Percentiles rank a stretch among this genome's conserved stretches.
These are phyloP conservation scores for Aureobasidium leucospermi DNA, from an alignment of 2,329 filamentous ascomycete species.

Conservation along the genomic window DNA sequence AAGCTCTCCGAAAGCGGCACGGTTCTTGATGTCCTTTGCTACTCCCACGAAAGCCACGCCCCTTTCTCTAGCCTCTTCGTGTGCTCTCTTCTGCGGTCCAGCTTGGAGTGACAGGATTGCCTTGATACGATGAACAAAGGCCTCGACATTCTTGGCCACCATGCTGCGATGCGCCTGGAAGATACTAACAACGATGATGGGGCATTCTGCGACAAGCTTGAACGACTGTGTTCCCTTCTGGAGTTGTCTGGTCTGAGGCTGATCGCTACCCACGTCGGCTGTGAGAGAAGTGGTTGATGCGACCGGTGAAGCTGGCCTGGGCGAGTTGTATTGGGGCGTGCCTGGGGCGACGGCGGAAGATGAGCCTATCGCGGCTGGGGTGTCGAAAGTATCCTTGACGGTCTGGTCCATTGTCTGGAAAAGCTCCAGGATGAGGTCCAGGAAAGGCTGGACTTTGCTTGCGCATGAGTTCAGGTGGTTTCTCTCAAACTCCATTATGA, in stretches of 20 bases:
- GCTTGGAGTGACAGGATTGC: conserved; percentile 81
- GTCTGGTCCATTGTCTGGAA: conserved; percentile 93
- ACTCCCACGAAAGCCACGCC: conserved; percentile 86
- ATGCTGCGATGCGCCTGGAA: conserved; percentile 85
- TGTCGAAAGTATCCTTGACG: conserved; percentile 92
- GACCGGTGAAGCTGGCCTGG: conserved; percentile 81
- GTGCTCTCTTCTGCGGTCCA: conserved; percentile 85
- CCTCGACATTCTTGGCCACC: conserved; percentile 77
- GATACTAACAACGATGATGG: conserved; percentile 96
- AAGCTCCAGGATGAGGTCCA: conserved; percentile 88
- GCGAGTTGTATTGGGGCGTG: conserved; percentile 70
- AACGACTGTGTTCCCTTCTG: conserved; percentile 97
- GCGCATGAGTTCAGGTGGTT: conserved; percentile 73
- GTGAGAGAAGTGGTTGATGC: conserved; percentile 54
- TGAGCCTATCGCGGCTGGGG: conserved; percentile 44
- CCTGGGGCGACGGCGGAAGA: conserved; percentile 55
- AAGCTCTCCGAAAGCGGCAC: conserved; percentile 91
- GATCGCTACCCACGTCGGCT: conserved; percentile 71
- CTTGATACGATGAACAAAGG: conserved; percentile 92
- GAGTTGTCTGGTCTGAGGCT: conserved; percentile 72
- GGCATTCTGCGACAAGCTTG: conserved; percentile 95
- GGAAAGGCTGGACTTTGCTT: conserved; percentile 80
- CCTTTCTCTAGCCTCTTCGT: conserved; percentile 71
- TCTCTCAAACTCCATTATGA: conserved; percentile 91
- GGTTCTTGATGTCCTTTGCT: conserved; percentile 86